These are phyloP conservation scores for Trypanosoma lewisi DNA, from an alignment of 208 protist genomes.

Conservation along the genomic window DNA sequence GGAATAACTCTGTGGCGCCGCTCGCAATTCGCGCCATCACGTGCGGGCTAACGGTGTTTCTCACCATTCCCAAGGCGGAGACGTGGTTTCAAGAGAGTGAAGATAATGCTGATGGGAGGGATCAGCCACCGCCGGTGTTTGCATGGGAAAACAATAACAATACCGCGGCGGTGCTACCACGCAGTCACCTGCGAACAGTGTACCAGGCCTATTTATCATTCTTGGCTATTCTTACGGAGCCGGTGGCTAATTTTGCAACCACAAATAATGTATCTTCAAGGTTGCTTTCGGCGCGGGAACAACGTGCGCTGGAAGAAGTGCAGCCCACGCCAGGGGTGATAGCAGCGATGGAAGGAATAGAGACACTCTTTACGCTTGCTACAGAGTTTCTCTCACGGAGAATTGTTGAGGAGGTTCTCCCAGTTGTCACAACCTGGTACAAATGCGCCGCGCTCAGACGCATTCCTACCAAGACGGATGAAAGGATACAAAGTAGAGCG, in stretches of 20 bases:
- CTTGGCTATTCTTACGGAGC: conserved; percentile 69
- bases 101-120: conserved; percentile 9
- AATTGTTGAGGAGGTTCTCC: conserved; percentile 76
- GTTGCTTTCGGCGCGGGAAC: conserved; percentile 42
- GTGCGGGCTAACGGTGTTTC: conserved; percentile 62
- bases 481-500: conserved; percentile 38
- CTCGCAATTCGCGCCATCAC: conserved; percentile 51
- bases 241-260: conserved; percentile 41
- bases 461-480: conserved; percentile 78
- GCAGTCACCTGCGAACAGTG: conserved; percentile 74
- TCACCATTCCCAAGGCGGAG: conserved; percentile 54
- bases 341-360: conserved; percentile 46
- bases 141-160: conserved; percentile 23
- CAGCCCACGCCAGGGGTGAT: conserved; percentile 51
- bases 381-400: conserved; percentile 67
- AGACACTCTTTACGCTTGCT: conserved; percentile 52
- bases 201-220: conserved; percentile 79
- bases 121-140: conserved; percentile 16
- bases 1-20: conserved; percentile 31
- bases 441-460: conserved; percentile 50
- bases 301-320: conserved; percentile 52
- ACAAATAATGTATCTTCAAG: conserved; percentile 24
- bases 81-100: conserved; percentile 33
- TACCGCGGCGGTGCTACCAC: conserved; percentile 43
- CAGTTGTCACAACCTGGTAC: conserved; percentile 71